Evolutionary conservation across 2,329 filamentous ascomycete genomes (phyloP).

Genomic region (Exophiala phaeomuriformis): DNA sequence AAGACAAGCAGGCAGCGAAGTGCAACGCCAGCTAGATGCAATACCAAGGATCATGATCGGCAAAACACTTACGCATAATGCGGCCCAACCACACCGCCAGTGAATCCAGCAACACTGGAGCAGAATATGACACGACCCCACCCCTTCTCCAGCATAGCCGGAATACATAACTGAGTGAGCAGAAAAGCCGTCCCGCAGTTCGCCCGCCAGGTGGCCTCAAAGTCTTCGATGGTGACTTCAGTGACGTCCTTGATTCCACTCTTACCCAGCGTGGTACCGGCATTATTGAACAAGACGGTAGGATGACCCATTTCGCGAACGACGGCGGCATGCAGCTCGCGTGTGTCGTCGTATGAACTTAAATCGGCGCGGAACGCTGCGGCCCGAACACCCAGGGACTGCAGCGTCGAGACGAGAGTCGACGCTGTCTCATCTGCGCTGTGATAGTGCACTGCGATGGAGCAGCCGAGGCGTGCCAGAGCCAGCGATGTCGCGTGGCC

Average conservation of each 20-base stretch:
- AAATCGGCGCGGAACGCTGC: conserved; percentile 35
- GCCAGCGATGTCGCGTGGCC: conserved; percentile 37
- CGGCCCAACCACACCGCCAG: conserved; percentile 58
- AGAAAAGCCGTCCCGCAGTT: conserved; percentile 58
- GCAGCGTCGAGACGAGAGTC: conserved; percentile 30
- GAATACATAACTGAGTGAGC: conserved; percentile 53
- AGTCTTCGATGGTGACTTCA: conserved; percentile 58
- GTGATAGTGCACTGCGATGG: conserved; percentile 41
- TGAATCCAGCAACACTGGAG: conserved; percentile 56
- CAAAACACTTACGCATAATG: conserved; percentile 34
- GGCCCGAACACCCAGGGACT: conserved; percentile 29
- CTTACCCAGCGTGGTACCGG: conserved; percentile 52
- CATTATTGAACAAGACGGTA: conserved; percentile 46
- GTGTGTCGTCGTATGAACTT: conserved; percentile 34
- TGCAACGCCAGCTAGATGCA: too few species aligned
- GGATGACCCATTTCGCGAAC: conserved; percentile 31
- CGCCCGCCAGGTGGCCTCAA: conserved; percentile 55
- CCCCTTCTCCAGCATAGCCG: conserved; percentile 51
- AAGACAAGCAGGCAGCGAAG: neutral
- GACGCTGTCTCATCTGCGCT: conserved; percentile 29
- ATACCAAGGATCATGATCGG: conserved; percentile 11
- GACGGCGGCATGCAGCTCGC: conserved; percentile 31
- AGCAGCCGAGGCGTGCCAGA: conserved; percentile 38
- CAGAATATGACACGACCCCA: conserved; percentile 61
- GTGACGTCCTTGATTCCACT: conserved; percentile 40